Conservation (phyloP, 345 rosid genomes). For the Eucalyptus shirleyi region DNA sequence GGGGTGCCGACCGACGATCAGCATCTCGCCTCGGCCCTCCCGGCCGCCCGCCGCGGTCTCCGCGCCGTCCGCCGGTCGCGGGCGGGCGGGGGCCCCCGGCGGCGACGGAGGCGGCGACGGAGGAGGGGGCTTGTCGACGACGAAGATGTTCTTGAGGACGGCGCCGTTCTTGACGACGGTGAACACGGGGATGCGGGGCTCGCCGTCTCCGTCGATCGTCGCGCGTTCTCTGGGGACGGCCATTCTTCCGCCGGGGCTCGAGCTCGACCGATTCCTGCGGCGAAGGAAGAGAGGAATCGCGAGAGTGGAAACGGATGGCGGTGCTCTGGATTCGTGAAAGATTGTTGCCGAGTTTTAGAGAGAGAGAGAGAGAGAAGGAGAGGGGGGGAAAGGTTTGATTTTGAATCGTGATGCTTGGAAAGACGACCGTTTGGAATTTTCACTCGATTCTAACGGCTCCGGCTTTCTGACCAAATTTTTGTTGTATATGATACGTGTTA, state of each 20-base stretch:
- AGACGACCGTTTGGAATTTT: neutral
- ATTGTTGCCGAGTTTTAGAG: neutral
- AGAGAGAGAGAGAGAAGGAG: neutral
- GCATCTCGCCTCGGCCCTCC: conserved; percentile 35
- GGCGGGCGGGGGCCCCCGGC: neutral
- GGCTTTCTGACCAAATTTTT: neutral
- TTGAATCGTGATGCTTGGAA: neutral
- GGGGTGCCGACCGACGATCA: conserved; percentile 75
- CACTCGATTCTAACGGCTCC: neutral
- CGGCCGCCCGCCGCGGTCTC: neutral
- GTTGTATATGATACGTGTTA: neutral
- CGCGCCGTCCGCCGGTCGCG: neutral
- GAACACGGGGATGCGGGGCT: conserved; percentile 62
- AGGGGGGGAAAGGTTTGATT: neutral
- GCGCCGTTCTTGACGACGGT: conserved; percentile 69
- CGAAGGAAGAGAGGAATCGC: neutral
- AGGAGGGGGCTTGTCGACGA: conserved; percentile 30
- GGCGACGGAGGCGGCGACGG: neutral
- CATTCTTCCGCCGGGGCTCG: neutral
- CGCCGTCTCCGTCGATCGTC: conserved; percentile 1
- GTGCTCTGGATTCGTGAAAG: neutral
- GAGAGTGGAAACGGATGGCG: neutral
- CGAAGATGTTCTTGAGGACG: conserved; percentile 78
- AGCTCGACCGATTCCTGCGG: neutral
- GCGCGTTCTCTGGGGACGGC: conserved; percentile 14